Conservation (phyloP, 805 yeast species). For the Pichia californica region DNA sequence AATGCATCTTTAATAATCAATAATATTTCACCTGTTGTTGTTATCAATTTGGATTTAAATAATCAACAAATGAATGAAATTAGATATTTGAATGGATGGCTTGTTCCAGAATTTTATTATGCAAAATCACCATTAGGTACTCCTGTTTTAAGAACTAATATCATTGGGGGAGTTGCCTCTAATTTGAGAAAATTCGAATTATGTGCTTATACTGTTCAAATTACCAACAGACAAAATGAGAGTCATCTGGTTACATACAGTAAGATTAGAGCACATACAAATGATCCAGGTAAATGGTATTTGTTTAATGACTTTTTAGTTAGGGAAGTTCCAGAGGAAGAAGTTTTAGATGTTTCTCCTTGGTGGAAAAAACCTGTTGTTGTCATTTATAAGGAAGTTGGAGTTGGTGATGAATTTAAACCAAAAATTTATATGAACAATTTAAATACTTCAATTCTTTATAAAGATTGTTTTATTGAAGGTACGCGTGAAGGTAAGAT, state of each 20-base stretch:
- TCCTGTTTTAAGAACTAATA: constrained; percentile 21
- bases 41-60: constrained; percentile 51
- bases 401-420: constrained; percentile 33
- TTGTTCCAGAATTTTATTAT: constrained; percentile 51
- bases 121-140: constrained; percentile 23
- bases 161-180: constrained; percentile 18
- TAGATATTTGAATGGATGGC: constrained; percentile 48
- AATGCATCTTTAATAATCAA: constrained; percentile 46
- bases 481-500: constrained; percentile 53
- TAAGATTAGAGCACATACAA: constrained; percentile 13
- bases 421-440: constrained; percentile 47
- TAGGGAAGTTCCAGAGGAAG: constrained; percentile 62
- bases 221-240: constrained; percentile 45
- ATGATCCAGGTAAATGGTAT: constrained; percentile 46
- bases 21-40: constrained; percentile 58
- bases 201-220: constrained; percentile 64
- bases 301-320: constrained; percentile 91
- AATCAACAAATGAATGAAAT: constrained; percentile 50
- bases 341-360: constrained; percentile 63
- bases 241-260: constrained; percentile 51
- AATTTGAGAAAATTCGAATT: constrained; percentile 45
- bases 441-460: constrained; percentile 59
- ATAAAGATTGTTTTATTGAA: constrained; percentile 67
- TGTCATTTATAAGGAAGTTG: constrained; percentile 54
- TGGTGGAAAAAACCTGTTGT: constrained; percentile 85